A percentile compares a stretch with the other conserved stretches of the same genome.
Conservation (phyloP, 768 basidiomycete species). For the Termitomyces sp. region DNA sequence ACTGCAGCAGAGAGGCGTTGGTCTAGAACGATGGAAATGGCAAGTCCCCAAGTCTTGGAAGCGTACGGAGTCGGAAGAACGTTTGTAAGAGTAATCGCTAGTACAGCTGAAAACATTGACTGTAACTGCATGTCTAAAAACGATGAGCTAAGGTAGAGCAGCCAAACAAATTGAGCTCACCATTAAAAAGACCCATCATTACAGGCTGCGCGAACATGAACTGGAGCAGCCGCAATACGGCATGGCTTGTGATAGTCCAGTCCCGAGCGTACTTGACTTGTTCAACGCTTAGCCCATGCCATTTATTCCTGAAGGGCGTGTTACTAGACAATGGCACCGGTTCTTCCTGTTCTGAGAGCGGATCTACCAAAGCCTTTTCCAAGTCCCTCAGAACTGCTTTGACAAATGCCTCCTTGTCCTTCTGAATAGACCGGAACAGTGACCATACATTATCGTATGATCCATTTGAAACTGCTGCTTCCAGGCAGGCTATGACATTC, state of each 20-base stretch:
- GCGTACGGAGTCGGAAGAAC: conserved; percentile 76
- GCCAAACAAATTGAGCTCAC: conserved; percentile 39
- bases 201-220: conserved; percentile 58
- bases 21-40: conserved; percentile 68
- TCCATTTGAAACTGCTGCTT: no score
- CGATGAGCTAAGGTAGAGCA: conserved; percentile 5
- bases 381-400: conserved; percentile 64
- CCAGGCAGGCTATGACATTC: conserved; percentile 60
- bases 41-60: conserved; percentile 76
- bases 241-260: conserved; percentile 69
- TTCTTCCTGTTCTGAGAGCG: conserved; percentile 24
- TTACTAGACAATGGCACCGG: conserved; percentile 65
- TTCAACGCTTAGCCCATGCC: conserved; percentile 68
- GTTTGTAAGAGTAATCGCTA: conserved; percentile 68
- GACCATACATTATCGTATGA: conserved; percentile 52
- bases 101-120: conserved; percentile 56
- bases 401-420: conserved; percentile 47
- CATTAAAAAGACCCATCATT: conserved; percentile 54
- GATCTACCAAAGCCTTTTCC: conserved; percentile 58
- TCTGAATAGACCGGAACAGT: conserved; percentile 65
- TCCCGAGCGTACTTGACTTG: conserved; percentile 79
- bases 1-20: conserved; percentile 68
- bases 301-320: conserved; percentile 59
- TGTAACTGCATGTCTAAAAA: conserved; percentile 53
- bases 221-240: conserved; percentile 64